phyloP scores from a whole-genome alignment of 768 basidiomycete species.

The Mycena polygramma region DNA sequence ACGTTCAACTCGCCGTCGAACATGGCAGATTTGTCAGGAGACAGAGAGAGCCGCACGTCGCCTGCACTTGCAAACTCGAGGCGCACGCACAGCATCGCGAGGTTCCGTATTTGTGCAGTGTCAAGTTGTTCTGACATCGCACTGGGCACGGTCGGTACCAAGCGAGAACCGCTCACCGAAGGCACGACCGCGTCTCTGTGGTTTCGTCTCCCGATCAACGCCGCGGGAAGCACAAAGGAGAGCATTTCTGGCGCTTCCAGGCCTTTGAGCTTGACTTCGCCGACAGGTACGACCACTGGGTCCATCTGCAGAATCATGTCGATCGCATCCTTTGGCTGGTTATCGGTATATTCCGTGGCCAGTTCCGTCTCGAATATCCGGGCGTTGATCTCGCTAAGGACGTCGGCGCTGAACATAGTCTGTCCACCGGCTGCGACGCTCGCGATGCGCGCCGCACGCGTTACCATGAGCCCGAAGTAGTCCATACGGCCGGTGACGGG shows the following conservation, averaged over 20 bases:
- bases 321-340: slow-evolving; percentile 70
- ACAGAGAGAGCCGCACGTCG: neutral
- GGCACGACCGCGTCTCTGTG: slow-evolving; percentile 56
- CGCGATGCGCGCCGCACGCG: slow-evolving; percentile 88
- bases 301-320: slow-evolving; percentile 82
- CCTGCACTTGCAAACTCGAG: neutral
- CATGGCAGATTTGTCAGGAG: no score
- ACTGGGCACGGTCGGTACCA: slow-evolving; percentile 28
- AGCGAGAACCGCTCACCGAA: slow-evolving; percentile 42
- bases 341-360: slow-evolving; percentile 69
- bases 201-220: slow-evolving; percentile 77
- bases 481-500: slow-evolving; percentile 95
- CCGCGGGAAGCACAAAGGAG: slow-evolving; percentile 82
- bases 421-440: slow-evolving; percentile 90
- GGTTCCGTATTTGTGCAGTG: slow-evolving; percentile 48
- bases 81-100: neutral
- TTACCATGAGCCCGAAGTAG: slow-evolving; percentile 97
- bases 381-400: slow-evolving; percentile 83
- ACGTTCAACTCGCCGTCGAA: neutral
- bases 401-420: slow-evolving; percentile 90
- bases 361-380: slow-evolving; percentile 65
- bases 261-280: slow-evolving; percentile 94
- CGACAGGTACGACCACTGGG: slow-evolving; percentile 77
- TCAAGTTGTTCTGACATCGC: slow-evolving; percentile 57
- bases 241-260: slow-evolving; percentile 91